Conservation (phyloP, 2,329 filamentous ascomycete species). For the Paraphoma chrysanthemicola region DNA sequence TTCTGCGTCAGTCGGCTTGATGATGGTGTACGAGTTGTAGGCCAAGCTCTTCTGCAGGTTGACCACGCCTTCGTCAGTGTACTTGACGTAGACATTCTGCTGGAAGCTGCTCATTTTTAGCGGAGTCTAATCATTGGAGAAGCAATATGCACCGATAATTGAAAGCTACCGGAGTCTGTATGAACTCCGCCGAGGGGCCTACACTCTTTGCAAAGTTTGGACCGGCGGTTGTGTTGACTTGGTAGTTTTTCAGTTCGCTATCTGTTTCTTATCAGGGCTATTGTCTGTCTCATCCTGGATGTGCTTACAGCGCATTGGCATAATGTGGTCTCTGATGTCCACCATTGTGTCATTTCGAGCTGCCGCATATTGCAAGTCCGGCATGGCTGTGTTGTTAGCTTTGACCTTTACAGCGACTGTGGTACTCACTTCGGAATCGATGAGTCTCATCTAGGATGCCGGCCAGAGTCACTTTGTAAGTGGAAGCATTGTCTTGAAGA, state of each 20-base stretch:
- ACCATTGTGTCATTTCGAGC: conserved; percentile 72
- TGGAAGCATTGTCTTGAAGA: conserved; percentile 72
- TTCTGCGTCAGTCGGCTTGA: conserved; percentile 66
- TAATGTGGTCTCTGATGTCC: conserved; percentile 72
- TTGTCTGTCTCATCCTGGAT: not conserved
- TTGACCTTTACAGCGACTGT: not conserved
- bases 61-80: conserved; percentile 50
- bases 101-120: conserved; percentile 66
- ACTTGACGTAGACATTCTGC: conserved; percentile 81
- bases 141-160: conserved; percentile 56
- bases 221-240: conserved; percentile 43
- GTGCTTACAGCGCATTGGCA: conserved; percentile 72
- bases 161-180: conserved; percentile 76
- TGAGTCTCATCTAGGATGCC: conserved; percentile 81
- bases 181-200: conserved; percentile 80
- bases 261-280: conserved; percentile 46
- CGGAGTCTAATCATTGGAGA: not conserved
- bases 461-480: conserved; percentile 72
- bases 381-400: conserved; percentile 61
- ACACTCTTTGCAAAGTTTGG: conserved; percentile 73
- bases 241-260: conserved; percentile 68
- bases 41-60: conserved; percentile 37
- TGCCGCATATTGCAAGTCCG: conserved; percentile 86
- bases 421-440: conserved; percentile 73
- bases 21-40: conserved; percentile 54